These are phyloP conservation scores for Chrysanthemum lavandulifolium DNA, from an alignment of 129 eudicot genomes.

Conservation along the genomic window DNA sequence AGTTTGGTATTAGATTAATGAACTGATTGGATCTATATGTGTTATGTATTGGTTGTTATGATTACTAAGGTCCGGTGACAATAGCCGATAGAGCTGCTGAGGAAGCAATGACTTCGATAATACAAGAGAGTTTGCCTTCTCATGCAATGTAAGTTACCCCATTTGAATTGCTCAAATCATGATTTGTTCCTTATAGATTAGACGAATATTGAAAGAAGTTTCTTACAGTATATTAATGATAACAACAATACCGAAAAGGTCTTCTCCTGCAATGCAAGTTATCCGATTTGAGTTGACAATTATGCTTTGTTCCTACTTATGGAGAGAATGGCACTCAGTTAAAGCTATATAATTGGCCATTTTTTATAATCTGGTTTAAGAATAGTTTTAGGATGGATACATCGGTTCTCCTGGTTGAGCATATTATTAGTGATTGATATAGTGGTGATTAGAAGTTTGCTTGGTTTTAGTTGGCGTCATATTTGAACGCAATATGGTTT, in stretches of 20 bases:
- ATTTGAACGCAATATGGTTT: not conserved
- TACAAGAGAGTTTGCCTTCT: slow-evolving; percentile 58
- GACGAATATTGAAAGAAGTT: too few relatives aligned
- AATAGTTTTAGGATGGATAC: too few relatives aligned
- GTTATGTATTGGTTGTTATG: not conserved
- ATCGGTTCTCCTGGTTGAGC: slow-evolving; percentile 3
- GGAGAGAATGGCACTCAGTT: too few relatives aligned
- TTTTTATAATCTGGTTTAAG: too few relatives aligned
- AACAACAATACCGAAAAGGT: too few relatives aligned
- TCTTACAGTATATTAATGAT: too few relatives aligned
- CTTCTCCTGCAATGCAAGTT: too few relatives aligned
- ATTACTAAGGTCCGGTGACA: slow-evolving; percentile 84
- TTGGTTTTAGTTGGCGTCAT: not conserved
- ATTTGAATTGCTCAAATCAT: slow-evolving; percentile 2
- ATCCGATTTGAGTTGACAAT: too few relatives aligned
- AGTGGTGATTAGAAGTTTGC: slow-evolving; percentile 7
- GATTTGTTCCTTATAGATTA: too few relatives aligned
- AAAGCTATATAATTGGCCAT: too few relatives aligned
- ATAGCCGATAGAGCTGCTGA: slow-evolving; percentile 93
- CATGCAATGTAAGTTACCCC: slow-evolving; percentile 80
- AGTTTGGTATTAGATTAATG: not conserved
- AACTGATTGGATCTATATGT: not conserved
- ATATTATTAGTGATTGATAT: slow-evolving; percentile 3
- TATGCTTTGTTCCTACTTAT: too few relatives aligned
- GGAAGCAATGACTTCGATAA: slow-evolving; percentile 69